phyloP scores from a whole-genome alignment of 164 flowering plant species.

The Cinnamomum chago region DNA sequence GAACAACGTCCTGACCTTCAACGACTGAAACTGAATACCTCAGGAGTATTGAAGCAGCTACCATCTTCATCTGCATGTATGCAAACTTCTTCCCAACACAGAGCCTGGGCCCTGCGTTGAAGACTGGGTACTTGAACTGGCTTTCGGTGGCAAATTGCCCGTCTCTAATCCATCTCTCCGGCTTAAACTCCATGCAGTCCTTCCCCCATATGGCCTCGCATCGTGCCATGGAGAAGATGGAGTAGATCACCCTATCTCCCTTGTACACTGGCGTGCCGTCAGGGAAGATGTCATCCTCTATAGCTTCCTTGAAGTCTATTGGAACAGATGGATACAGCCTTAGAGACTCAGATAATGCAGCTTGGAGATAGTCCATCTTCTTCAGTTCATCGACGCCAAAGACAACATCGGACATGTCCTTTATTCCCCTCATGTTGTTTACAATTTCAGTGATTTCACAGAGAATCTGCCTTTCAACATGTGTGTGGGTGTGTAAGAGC shows the following conservation, averaged over 20 bases:
- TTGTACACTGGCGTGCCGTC: constrained; percentile 40
- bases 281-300: constrained; percentile 52
- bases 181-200: constrained; percentile 54
- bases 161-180: constrained; percentile 59
- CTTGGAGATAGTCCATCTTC: constrained; percentile 64
- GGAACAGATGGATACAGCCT: constrained; percentile 69
- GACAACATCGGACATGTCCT: not conserved
- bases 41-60: constrained; percentile 48
- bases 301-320: constrained; percentile 46
- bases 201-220: constrained; percentile 54
- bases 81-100: constrained; percentile 65
- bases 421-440: not conserved
- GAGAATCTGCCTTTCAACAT: constrained; percentile 39
- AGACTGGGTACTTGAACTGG: constrained; percentile 47
- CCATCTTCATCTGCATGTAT: constrained; percentile 65
- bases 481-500: constrained; percentile 44
- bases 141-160: constrained; percentile 36
- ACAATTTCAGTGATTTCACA: constrained; percentile 34
- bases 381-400: constrained; percentile 41
- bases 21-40: constrained; percentile 40
- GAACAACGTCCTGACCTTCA: constrained; percentile 30
- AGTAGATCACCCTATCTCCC: constrained; percentile 42
- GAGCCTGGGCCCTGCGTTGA: constrained; percentile 58
- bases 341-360: constrained; percentile 54
- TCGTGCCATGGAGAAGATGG: constrained; percentile 45